A percentile compares a stretch with the other conserved stretches of the same genome.
These are phyloP conservation scores for Stenogyne calaminthoides DNA, from an alignment of 305 asterid genomes.

Conservation along the genomic window DNA sequence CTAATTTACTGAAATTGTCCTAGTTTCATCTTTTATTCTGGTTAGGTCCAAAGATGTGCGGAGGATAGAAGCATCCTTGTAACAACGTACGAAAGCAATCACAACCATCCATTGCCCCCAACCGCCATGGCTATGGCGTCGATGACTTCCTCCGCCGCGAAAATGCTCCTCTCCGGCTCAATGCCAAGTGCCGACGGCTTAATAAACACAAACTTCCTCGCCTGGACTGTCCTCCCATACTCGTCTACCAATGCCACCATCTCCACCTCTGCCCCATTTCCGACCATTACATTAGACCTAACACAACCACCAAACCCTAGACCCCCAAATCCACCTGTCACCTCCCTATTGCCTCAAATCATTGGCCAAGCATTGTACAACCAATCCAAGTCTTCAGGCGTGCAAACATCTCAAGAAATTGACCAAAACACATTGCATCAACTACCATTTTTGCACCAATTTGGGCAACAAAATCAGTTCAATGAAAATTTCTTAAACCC, in stretches of 20 bases:
- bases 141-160: constrained; percentile 84
- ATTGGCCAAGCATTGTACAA: constrained; percentile 65
- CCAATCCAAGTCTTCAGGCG: constrained; percentile 76
- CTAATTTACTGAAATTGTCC: too few species aligned
- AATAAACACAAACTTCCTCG: constrained; percentile 66
- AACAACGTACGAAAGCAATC: constrained; percentile 91
- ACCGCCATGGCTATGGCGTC: constrained; percentile 94
- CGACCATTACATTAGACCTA: constrained; percentile 86
- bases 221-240: constrained; percentile 65
- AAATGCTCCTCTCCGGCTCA: constrained; percentile 90
- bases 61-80: constrained; percentile 71
- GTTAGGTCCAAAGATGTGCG: constrained; percentile 89
- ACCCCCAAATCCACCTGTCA: constrained; percentile 33
- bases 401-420: constrained; percentile 52
- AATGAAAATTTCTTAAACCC: constrained; percentile 38
- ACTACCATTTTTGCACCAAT: constrained; percentile 24
- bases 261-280: constrained; percentile 91
- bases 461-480: constrained; percentile 42
- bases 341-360: constrained; percentile 58
- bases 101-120: constrained; percentile 90
- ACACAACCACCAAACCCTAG: constrained; percentile 68
- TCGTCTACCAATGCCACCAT: constrained; percentile 82
- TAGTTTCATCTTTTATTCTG: neutral
- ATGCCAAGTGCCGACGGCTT: constrained; percentile 82
- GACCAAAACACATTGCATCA: constrained; percentile 37